Conservation (phyloP, 2,329 filamentous ascomycete genomes). For the Rutstroemia sp. region DNA sequence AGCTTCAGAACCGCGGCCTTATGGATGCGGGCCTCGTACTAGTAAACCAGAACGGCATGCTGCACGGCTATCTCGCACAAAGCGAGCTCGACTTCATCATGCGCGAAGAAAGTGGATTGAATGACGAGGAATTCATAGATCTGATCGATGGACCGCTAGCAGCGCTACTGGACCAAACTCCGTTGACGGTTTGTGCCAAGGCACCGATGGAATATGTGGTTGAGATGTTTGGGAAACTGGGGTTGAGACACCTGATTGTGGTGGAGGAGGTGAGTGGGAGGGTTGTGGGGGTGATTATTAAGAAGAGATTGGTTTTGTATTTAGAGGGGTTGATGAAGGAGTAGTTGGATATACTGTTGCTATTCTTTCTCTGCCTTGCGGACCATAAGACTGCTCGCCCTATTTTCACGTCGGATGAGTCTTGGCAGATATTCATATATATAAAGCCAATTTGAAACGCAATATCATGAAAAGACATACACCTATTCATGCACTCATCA, state of each 20-base stretch:
- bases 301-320: slow-evolving; percentile 48
- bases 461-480: no score
- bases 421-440: no score
- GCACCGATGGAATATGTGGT: slow-evolving; percentile 52
- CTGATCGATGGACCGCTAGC: slow-evolving; percentile 36
- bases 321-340: slow-evolving; percentile 32
- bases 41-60: slow-evolving; percentile 38
- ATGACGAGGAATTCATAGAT: slow-evolving; percentile 27
- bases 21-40: slow-evolving; percentile 52
- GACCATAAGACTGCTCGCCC: no score
- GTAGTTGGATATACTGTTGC: no score
- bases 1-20: slow-evolving; percentile 41
- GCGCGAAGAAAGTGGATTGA: slow-evolving; percentile 15
- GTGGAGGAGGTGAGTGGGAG: slow-evolving; percentile 43
- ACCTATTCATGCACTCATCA: no score
- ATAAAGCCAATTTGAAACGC: no score
- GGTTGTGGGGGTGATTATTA: slow-evolving; percentile 47
- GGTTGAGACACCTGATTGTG: slow-evolving; percentile 45
- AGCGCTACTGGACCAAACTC: slow-evolving; percentile 47
- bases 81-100: slow-evolving; percentile 45
- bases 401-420: no score
- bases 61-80: slow-evolving; percentile 49
- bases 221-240: slow-evolving; percentile 52
- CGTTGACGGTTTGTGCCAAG: slow-evolving; percentile 40
- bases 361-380: no score